phyloP scores from a whole-genome alignment of 139 green algal genomes.

The Pycnococcus provasolii region DNA sequence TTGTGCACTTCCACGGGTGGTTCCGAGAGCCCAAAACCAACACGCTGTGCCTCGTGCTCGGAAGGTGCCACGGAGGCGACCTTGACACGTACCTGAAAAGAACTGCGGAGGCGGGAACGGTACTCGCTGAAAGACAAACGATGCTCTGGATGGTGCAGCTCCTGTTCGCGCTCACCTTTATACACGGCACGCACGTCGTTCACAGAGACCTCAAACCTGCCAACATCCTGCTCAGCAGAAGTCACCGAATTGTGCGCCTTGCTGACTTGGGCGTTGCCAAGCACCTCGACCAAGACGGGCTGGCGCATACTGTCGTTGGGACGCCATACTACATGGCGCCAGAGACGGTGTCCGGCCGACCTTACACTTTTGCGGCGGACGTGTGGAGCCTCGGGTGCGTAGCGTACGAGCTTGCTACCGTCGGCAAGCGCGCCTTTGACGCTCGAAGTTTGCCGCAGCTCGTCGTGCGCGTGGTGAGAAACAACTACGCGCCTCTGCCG shows the following conservation, averaged over 20 bases:
- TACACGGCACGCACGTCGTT: conserved; percentile 24
- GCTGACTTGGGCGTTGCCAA: conserved; percentile 30
- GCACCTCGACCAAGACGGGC: conserved; percentile 13
- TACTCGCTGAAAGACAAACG: conserved; percentile 14
- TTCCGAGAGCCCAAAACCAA: not conserved
- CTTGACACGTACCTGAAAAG: conserved; percentile 8
- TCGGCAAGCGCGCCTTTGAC: not conserved
- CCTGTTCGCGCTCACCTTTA: conserved; percentile 20
- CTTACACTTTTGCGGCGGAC: conserved; percentile 30
- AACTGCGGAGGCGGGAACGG: not conserved
- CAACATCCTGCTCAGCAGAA: conserved; percentile 15
- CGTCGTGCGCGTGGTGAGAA: not conserved
- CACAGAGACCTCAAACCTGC: conserved; percentile 20
- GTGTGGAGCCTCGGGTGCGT: conserved; percentile 29
- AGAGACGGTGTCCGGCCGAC: conserved; percentile 17
- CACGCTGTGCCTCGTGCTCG: conserved; percentile 16
- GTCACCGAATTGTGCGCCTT: conserved; percentile 9
- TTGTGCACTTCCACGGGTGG: not conserved
- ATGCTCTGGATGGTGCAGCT: conserved; percentile 31
- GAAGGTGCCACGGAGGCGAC: conserved; percentile 24
- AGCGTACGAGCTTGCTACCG: conserved; percentile 17
- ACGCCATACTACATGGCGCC: conserved; percentile 34
- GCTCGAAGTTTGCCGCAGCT: not conserved
- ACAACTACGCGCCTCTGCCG: conserved; percentile 16
- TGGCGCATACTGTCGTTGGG: conserved; percentile 26